phyloP scores from a whole-genome alignment of 2,329 filamentous ascomycete genomes.

The Mycosphaerella sp. region DNA sequence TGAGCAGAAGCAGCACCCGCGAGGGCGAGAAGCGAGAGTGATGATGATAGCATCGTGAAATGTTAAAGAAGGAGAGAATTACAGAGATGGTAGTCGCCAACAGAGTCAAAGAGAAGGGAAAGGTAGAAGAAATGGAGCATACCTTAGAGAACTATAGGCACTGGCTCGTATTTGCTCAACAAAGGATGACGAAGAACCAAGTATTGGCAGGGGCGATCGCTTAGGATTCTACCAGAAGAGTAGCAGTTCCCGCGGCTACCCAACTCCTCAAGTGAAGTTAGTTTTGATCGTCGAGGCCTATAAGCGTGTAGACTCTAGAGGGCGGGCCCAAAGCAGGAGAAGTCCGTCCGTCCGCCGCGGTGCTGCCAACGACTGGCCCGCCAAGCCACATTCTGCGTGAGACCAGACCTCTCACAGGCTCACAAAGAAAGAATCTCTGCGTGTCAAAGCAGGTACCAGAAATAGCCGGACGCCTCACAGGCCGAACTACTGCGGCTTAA shows the following conservation, averaged over 20 bases:
- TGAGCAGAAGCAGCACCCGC: slow-evolving; percentile 36
- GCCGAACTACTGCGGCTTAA: not conserved
- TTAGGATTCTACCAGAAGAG: slow-evolving; percentile 4
- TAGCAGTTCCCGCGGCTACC: slow-evolving; percentile 10
- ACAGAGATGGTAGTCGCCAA: not conserved
- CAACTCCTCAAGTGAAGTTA: slow-evolving; percentile 1
- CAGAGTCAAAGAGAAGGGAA: not conserved
- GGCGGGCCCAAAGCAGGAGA: not conserved
- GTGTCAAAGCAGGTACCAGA: not conserved
- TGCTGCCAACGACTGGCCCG: not conserved
- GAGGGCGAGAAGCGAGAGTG: slow-evolving; percentile 20
- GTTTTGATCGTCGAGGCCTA: slow-evolving; percentile 2
- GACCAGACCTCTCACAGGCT: not conserved
- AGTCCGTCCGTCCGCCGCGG: not conserved
- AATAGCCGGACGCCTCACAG: slow-evolving; percentile 1
- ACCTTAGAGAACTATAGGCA: not conserved
- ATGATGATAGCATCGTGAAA: slow-evolving; percentile 3
- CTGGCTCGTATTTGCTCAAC: not conserved
- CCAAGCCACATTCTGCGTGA: no score
- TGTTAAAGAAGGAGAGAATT: slow-evolving; percentile 1
- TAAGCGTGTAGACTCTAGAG: not conserved
- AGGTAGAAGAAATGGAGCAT: not conserved
- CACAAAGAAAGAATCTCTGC: not conserved
- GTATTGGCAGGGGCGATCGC: slow-evolving; percentile 10
- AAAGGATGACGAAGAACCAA: slow-evolving; percentile 6